A percentile compares a stretch with the other conserved stretches of the same genome.
Conservation (phyloP, 73 alveolate species). For the Symbiodinium pilosum region DNA sequence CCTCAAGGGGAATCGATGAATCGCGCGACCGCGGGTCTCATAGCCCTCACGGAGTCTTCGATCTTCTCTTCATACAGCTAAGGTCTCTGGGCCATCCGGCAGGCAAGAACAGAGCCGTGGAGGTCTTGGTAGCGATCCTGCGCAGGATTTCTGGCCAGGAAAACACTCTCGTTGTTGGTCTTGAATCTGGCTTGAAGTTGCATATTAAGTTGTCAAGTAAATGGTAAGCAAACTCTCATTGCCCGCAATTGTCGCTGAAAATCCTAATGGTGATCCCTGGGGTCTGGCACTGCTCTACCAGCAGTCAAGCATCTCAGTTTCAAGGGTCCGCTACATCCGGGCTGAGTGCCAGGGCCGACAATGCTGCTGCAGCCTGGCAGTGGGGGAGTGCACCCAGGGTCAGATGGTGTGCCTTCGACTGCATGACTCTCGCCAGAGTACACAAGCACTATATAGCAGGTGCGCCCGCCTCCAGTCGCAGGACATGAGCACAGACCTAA, state of each 20-base stretch:
- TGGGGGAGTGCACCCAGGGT: too few species aligned
- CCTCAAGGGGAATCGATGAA: neutral
- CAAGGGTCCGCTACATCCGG: neutral
- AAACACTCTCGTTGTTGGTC: too few species aligned
- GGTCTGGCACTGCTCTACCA: neutral
- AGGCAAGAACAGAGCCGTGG: neutral
- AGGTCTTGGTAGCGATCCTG: neutral
- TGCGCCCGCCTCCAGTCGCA: constrained; percentile 12
- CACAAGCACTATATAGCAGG: too few species aligned
- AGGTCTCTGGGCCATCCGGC: neutral
- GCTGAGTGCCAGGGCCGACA: neutral
- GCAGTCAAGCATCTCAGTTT: neutral
- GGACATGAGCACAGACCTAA: neutral
- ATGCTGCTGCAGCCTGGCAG: neutral
- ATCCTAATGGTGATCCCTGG: too few species aligned
- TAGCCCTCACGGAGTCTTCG: neutral
- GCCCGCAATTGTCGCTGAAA: too few species aligned
- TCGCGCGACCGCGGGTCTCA: too few species aligned
- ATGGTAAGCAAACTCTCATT: too few species aligned
- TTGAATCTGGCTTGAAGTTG: too few species aligned
- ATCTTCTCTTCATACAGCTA: neutral
- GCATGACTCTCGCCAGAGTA: too few species aligned
- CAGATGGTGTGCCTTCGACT: too few species aligned
- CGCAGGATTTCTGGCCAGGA: too few species aligned
- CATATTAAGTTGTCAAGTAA: too few species aligned